These are phyloP conservation scores for Lichtheimia hyalospora DNA, from an alignment of 371 early-diverging fungal species.

Conservation along the genomic window DNA sequence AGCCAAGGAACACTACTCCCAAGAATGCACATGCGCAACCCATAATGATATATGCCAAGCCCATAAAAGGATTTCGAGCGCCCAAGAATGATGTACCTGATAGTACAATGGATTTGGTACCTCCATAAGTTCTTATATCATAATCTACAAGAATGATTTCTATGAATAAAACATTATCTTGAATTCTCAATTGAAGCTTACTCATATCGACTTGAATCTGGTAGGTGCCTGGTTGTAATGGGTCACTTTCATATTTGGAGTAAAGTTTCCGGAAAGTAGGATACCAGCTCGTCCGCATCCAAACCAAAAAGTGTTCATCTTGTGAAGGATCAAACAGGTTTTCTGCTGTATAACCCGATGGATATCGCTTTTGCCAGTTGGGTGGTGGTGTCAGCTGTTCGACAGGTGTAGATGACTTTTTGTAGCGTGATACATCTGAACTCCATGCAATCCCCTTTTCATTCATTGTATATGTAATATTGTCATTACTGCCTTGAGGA, in stretches of 20 bases:
- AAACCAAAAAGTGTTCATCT: slow-evolving; percentile 86
- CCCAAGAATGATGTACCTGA: slow-evolving; percentile 95
- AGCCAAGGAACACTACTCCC: slow-evolving; percentile 83
- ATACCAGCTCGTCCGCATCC: slow-evolving; percentile 93
- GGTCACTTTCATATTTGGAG: slow-evolving; percentile 56
- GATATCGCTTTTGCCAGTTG: slow-evolving; percentile 57
- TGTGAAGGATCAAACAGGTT: slow-evolving; percentile 62
- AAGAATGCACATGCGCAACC: slow-evolving; percentile 86
- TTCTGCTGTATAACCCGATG: slow-evolving; percentile 42
- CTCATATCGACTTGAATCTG: slow-evolving; percentile 56
- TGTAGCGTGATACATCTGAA: slow-evolving; percentile 65
- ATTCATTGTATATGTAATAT: slow-evolving; percentile 40
- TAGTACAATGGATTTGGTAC: slow-evolving; percentile 92
- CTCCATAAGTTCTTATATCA: slow-evolving; percentile 81
- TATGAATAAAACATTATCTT: not conserved
- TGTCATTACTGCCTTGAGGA: slow-evolving; percentile 34
- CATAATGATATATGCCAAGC: slow-evolving; percentile 90
- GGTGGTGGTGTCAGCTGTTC: slow-evolving; percentile 63
- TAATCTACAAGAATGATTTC: slow-evolving; percentile 58
- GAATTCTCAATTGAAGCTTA: slow-evolving; percentile 18
- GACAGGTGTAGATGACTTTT: slow-evolving; percentile 43
- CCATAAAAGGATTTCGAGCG: slow-evolving; percentile 94
- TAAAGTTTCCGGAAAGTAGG: slow-evolving; percentile 92
- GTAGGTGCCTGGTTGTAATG: slow-evolving; percentile 55
- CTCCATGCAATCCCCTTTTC: slow-evolving; percentile 82